Evolutionary conservation across 2,329 filamentous ascomycete genomes (phyloP).

Genomic region (Cyphellophora attinorum): DNA sequence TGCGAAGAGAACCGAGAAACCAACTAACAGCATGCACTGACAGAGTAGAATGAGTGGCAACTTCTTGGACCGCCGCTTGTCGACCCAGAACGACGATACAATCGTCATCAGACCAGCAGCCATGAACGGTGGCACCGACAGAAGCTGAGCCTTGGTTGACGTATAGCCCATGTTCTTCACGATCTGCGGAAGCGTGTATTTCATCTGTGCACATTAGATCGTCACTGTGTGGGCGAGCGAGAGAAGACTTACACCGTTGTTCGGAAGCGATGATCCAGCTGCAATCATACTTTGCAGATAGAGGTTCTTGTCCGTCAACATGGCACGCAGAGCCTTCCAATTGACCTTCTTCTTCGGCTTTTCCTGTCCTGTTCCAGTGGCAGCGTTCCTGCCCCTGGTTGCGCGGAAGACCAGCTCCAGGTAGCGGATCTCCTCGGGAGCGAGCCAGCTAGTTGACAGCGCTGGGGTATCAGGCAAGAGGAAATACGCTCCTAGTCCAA

Average conservation of each 20-base stretch:
- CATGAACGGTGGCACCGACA: slow-evolving; percentile 51
- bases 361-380: slow-evolving; percentile 11
- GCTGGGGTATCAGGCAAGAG: slow-evolving; percentile 18
- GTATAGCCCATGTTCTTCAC: slow-evolving; percentile 33
- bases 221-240: too few relatives aligned
- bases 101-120: slow-evolving; percentile 28
- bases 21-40: slow-evolving; percentile 11
- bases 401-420: slow-evolving; percentile 7
- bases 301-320: slow-evolving; percentile 1
- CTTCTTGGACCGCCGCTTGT: slow-evolving; percentile 31
- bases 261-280: slow-evolving; percentile 18
- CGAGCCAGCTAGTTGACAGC: slow-evolving; percentile 11
- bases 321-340: not conserved
- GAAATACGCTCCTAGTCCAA: slow-evolving; percentile 28
- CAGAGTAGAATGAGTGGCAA: too few relatives aligned
- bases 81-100: slow-evolving; percentile 24
- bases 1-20: slow-evolving; percentile 5
- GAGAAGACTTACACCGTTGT: too few relatives aligned
- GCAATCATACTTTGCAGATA: slow-evolving; percentile 1
- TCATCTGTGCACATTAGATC: too few relatives aligned
- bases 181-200: slow-evolving; percentile 29
- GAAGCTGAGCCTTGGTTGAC: slow-evolving; percentile 36
- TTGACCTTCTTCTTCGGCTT: slow-evolving; percentile 10
- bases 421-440: slow-evolving; percentile 12
- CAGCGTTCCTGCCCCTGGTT: too few relatives aligned